A percentile compares a stretch with the other conserved stretches of the same genome.
Evolutionary conservation across 768 basidiomycete genomes (phyloP).

Genomic region (Thelephora ganbajun): DNA sequence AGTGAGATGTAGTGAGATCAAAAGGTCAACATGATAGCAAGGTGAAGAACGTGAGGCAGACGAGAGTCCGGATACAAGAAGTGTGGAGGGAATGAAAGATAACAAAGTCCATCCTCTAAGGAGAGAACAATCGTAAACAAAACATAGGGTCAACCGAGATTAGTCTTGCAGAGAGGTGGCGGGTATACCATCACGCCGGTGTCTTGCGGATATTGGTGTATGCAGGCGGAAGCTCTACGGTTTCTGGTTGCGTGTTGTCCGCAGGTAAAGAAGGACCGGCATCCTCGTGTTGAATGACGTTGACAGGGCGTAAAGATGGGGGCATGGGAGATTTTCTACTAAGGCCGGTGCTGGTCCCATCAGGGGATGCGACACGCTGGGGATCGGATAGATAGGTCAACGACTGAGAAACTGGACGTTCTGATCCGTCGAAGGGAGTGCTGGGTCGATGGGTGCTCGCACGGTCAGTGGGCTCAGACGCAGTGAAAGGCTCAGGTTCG

Average conservation of each 20-base stretch:
- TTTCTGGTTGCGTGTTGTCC: slow-evolving; percentile 40
- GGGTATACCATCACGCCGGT: too few relatives aligned
- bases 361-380: slow-evolving; percentile 5
- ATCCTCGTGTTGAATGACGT: slow-evolving; percentile 78
- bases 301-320: slow-evolving; percentile 51
- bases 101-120: too few relatives aligned
- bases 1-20: too few relatives aligned
- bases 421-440: slow-evolving; percentile 3
- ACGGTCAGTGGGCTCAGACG: slow-evolving; percentile 43
- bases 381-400: slow-evolving; percentile 9
- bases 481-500: slow-evolving; percentile 62
- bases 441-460: slow-evolving; percentile 6
- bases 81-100: too few relatives aligned
- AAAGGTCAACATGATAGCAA: too few relatives aligned
- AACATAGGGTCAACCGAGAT: too few relatives aligned
- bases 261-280: slow-evolving; percentile 42
- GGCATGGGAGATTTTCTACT: slow-evolving; percentile 26
- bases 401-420: slow-evolving; percentile 10
- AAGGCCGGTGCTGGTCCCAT: slow-evolving; percentile 14
- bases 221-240: slow-evolving; percentile 73
- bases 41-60: too few relatives aligned
- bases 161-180: too few relatives aligned
- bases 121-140: too few relatives aligned
- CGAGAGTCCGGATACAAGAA: too few relatives aligned
- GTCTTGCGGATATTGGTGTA: slow-evolving; percentile 44